phyloP scores from a whole-genome alignment of 306 rosid genomes.

The Comarum palustre region DNA sequence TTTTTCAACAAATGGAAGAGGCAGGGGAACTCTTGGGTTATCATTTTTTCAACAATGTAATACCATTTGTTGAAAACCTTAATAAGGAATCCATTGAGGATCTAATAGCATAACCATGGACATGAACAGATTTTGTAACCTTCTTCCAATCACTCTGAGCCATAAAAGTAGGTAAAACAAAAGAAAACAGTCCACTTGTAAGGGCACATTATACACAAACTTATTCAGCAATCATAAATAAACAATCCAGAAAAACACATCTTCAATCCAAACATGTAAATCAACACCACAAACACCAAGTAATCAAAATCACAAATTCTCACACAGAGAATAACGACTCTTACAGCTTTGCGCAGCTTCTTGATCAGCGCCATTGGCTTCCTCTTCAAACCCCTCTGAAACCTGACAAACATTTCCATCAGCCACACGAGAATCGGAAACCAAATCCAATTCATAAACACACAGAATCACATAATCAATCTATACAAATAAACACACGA shows the following conservation, averaged over 20 bases:
- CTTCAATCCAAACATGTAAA: no score
- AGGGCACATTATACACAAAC: no score
- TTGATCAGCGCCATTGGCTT: constrained; percentile 89
- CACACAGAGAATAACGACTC: background rate
- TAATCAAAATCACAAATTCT: background rate
- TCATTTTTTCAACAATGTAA: no score
- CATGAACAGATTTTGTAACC: background rate
- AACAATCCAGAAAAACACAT: background rate
- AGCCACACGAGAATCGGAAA: background rate
- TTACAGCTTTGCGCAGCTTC: constrained; percentile 90
- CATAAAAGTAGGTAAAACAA: no score
- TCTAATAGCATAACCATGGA: no score
- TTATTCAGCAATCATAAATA: background rate
- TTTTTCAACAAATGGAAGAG: no score
- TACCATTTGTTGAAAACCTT: no score
- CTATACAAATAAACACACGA: background rate
- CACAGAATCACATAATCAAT: background rate
- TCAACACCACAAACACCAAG: background rate
- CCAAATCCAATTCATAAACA: background rate
- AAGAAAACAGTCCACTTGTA: no score
- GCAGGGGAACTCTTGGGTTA: no score
- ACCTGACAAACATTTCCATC: constrained; percentile 34
- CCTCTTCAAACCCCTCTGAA: constrained; percentile 86
- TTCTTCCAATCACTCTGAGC: background rate
- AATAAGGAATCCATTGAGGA: no score